Evolutionary conservation across 805 yeast genomes (phyloP).

Genomic region (Vanderwaltozyma verrucispora): DNA sequence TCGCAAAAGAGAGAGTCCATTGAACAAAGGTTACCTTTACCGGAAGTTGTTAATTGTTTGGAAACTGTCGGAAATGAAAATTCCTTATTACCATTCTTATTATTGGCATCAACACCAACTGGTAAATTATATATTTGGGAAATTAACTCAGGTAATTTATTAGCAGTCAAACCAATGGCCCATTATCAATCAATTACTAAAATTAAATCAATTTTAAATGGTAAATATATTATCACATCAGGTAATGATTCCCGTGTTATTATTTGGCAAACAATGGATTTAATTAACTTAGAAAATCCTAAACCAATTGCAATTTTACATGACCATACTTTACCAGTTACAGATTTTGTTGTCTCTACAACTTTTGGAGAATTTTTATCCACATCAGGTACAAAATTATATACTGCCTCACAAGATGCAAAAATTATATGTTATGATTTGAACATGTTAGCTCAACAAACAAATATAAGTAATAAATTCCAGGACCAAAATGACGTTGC

Average conservation of each 20-base stretch:
- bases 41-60: constrained; percentile 57
- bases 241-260: constrained; percentile 73
- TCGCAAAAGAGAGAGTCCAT: constrained; percentile 36
- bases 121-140: constrained; percentile 87
- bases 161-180: constrained; percentile 57
- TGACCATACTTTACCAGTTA: constrained; percentile 43
- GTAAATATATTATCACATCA: constrained; percentile 59
- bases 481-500: constrained; percentile 27
- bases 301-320: constrained; percentile 52
- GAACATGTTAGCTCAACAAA: constrained; percentile 15
- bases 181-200: constrained; percentile 72
- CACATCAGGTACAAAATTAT: constrained; percentile 46
- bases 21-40: constrained; percentile 74
- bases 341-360: constrained; percentile 32
- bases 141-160: constrained; percentile 58
- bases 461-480: constrained; percentile 4
- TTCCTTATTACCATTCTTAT: constrained; percentile 41
- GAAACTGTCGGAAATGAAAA: constrained; percentile 20
- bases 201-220: constrained; percentile 51
- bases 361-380: constrained; percentile 34
- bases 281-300: constrained; percentile 32
- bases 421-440: constrained; percentile 67
- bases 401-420: constrained; percentile 61
- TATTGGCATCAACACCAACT: constrained; percentile 49
- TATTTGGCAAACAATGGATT: constrained; percentile 61